Evolutionary conservation across 192 early-diverging fungal genomes (phyloP), one percentile per base, ranked within the genome.

Genomic region (Backusella morwellensis): DNA sequence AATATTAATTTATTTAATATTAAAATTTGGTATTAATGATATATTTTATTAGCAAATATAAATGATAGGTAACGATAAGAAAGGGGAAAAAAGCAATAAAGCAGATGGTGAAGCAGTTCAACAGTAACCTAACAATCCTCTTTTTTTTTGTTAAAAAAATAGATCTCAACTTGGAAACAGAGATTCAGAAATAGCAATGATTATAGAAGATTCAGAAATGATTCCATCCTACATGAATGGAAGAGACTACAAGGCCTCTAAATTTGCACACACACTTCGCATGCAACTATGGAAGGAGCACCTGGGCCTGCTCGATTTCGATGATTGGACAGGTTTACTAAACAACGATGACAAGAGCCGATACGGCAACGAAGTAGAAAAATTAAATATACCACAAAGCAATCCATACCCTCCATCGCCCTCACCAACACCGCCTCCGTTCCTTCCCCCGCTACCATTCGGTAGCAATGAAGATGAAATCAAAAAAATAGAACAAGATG

Each of bases 141-240:
- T 63, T 15, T 40, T 63, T 15, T 44, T 32, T 50, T 50, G 5
- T 44, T 5, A 44, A 44, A 44, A 44, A 50, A 50, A 50, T 50
- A 88, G 95, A 7, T 97, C 95, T 7, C 93, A 92, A 87, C 83
- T 92, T 36, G 95, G 95, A 9, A 90, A 91, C 75, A 90, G 93
- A 36, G 95, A 97, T 80, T 94, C 92, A 17, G 95, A 97, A 84
- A 91, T 97, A 70, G 95, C 95, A 47, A 91, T 93, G 84, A 75
- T 95, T 40, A 86, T 97, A 6, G 91, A 93, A 76, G 94, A 96
- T 76, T 90, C 90, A 4, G 85, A 91, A 44, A 86, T 85, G 26
- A 82, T 96, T 23, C 73, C 79, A 1, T 88, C 91, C 0, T 81
- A 80, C 2, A 95, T 96, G 93, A 85, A 91, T 73, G 93, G 92